Evolutionary conservation across 495 filamentous ascomycete genomes (phyloP), one percentile per base, ranked within the genome.

Genomic region (Hypoxylon trugodes): DNA sequence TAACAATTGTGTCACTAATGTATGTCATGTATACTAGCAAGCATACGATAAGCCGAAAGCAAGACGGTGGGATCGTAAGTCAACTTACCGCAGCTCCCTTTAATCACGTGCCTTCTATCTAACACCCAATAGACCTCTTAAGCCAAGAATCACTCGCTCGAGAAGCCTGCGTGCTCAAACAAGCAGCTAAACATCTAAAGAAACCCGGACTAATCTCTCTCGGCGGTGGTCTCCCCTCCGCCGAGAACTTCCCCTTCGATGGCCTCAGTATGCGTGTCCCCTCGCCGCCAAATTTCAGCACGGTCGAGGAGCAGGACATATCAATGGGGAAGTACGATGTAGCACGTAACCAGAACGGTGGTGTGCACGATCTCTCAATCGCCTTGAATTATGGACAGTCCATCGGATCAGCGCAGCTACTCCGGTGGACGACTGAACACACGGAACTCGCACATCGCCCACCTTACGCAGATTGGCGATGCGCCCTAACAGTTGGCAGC

Each of bases 331-430:
- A 98, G 76, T 86, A 96, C 75, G 93, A 97, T 74, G 85, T 89
- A 16, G 81, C 7, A 77, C 87, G 2, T 24, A 24, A 41, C 43
- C 45, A 46, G 33, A 50, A 61, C 32, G 73, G 74, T 16, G 71
- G 59, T 7, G 46, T 65, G 5, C 78, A 76, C 63, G 92, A 97
- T 73, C 84, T 97, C 46, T 81, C 87, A 51, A 89, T 93, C 61
- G 86, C 89, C 24, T 83, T 96, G 69, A 97, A 98, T 76, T 98
- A 98, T 74, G 90, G 88, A 3, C 91, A 96, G 73, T 88, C 91
- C 12, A 85, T 85, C 10, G 95, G 95, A 21, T 84, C 92, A 25
- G 89, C 93, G 1, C 95, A 97, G 76, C 72, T 98, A 66, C 79
- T 96, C 26, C 84, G 95, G 30, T 98, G 90, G 71, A 81, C 96